Evolutionary conservation across 768 basidiomycete species (phyloP).

Genomic region (Galerina sulciceps): DNA sequence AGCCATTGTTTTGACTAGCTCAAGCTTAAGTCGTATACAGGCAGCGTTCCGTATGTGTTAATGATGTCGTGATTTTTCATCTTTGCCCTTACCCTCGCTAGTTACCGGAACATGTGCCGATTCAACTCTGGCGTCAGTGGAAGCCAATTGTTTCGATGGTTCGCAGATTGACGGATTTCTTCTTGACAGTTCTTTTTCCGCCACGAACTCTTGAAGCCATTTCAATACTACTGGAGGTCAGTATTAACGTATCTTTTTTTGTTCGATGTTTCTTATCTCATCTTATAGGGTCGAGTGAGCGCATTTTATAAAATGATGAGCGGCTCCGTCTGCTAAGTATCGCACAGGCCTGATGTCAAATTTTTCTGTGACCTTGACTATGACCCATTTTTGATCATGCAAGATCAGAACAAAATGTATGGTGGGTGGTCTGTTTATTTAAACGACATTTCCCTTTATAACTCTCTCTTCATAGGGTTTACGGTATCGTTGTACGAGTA

Average conservation of each 20-base stretch:
- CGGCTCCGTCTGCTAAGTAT: constrained; percentile 4
- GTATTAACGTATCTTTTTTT: neutral
- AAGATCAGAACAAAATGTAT: constrained; percentile 83
- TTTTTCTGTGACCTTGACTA: constrained; percentile 88
- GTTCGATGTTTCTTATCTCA: neutral
- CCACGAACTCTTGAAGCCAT: constrained; percentile 79
- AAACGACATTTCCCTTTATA: neutral
- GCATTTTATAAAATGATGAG: neutral
- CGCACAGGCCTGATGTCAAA: constrained; percentile 75
- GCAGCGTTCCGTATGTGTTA: constrained; percentile 71
- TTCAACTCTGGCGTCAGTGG: constrained; percentile 89
- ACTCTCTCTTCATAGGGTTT: constrained; percentile 53
- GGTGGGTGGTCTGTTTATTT: constrained; percentile 43
- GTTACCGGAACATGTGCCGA: constrained; percentile 96
- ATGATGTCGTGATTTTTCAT: neutral
- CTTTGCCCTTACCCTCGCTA: constrained; percentile 17
- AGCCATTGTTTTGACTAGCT: neutral
- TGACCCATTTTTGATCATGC: constrained; percentile 89
- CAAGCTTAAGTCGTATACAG: constrained; percentile 36
- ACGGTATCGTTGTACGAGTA: constrained; percentile 86
- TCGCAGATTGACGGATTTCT: neutral
- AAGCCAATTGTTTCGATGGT: neutral
- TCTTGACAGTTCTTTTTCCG: constrained; percentile 77
- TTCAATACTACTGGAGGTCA: constrained; percentile 85
- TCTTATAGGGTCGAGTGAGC: constrained; percentile 50